Evolutionary conservation across 139 green algal genomes (phyloP).

Genomic region (Chlamydomonas schloesseri): DNA sequence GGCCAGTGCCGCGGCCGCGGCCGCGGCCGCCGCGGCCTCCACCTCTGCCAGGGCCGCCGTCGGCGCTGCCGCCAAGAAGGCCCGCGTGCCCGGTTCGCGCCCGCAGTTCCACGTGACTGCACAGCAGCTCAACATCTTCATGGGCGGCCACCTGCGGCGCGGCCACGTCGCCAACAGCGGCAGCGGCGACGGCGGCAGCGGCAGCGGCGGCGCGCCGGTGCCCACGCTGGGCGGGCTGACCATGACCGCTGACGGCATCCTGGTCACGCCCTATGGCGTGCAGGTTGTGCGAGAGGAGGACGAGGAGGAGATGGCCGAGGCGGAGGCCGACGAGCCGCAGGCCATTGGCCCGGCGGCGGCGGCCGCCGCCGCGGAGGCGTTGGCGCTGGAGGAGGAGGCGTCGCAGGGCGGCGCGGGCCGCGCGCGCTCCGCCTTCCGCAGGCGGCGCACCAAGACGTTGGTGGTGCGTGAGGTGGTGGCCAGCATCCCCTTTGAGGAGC

Average conservation of each 20-base stretch:
- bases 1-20: not conserved
- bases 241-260: slow-evolving; percentile 33
- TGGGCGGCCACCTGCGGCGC: slow-evolving; percentile 39
- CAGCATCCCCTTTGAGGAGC: slow-evolving; percentile 16
- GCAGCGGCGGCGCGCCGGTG: not conserved
- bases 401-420: too few relatives aligned
- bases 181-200: not conserved
- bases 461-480: slow-evolving; percentile 5
- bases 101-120: slow-evolving; percentile 27
- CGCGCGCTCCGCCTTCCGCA: not conserved
- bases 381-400: too few relatives aligned
- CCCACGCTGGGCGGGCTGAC: not conserved
- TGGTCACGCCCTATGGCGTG: slow-evolving; percentile 32
- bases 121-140: slow-evolving; percentile 55
- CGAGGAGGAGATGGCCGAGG: not conserved
- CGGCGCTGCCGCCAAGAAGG: not conserved
- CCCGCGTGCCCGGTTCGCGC: not conserved
- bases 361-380: too few relatives aligned
- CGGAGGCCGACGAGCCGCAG: not conserved
- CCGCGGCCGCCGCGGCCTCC: not conserved
- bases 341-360: too few relatives aligned
- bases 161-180: not conserved
- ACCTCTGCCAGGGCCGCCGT: not conserved
- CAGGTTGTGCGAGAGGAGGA: slow-evolving; percentile 15
- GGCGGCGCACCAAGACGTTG: not conserved